phyloP scores from a whole-genome alignment of 2,329 filamentous ascomycete genomes.

The Fusarium sp. region DNA sequence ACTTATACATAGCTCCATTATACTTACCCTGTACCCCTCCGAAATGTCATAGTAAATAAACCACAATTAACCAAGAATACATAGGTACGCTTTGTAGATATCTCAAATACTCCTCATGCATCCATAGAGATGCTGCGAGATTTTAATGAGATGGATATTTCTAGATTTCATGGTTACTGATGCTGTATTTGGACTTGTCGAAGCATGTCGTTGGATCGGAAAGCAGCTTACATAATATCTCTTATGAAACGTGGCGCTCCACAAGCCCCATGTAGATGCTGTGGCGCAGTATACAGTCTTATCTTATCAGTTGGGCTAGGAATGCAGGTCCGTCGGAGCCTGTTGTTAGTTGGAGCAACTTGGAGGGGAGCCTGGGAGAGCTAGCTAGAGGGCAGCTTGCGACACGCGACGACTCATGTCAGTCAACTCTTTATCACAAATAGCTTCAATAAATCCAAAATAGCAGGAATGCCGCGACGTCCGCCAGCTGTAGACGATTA shows the following conservation, averaged over 20 bases:
- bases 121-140: accelerated
- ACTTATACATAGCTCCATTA: not conserved
- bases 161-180: not conserved
- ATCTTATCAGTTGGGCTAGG: constrained; percentile 3
- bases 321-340: not conserved
- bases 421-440: constrained; percentile 23
- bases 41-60: not conserved
- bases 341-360: constrained; percentile 2
- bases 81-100: not conserved
- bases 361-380: constrained; percentile 17
- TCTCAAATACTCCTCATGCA: accelerated
- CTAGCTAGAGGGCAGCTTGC: constrained; percentile 23
- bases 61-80: not conserved
- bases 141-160: not conserved
- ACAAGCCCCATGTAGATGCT: not conserved
- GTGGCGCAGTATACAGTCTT: not conserved
- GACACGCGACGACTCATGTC: constrained; percentile 34
- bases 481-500: constrained; percentile 61
- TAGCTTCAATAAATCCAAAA: constrained; percentile 16
- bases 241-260: not conserved
- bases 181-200: not conserved
- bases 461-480: constrained; percentile 57
- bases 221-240: not conserved
- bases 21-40: not conserved
- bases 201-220: not conserved